These are phyloP conservation scores for Rhododendron ferrugineum DNA, from an alignment of 148 eudicot genomes.

Conservation along the genomic window DNA sequence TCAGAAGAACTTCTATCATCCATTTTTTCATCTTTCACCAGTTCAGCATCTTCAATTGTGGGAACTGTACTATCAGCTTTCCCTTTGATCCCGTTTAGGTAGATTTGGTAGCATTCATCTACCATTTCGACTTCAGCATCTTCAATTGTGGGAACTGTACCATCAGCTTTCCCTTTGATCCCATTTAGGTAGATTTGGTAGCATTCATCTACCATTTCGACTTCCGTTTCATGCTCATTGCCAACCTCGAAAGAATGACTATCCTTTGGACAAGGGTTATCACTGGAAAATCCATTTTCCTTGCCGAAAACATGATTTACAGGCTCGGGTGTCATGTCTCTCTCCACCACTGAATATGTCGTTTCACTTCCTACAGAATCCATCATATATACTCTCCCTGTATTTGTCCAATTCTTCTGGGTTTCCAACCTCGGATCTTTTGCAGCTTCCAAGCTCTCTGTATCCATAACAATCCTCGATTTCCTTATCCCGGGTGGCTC, in stretches of 20 bases:
- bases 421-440: background rate
- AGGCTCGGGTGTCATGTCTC: background rate
- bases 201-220: constrained; percentile 3
- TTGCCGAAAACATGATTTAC: background rate
- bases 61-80: background rate
- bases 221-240: background rate
- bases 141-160: background rate
- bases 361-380: background rate
- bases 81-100: background rate
- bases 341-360: background rate
- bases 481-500: background rate
- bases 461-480: background rate
- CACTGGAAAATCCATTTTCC: background rate
- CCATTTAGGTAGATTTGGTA: background rate
- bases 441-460: background rate
- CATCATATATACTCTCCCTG: background rate
- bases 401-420: too few relatives aligned
- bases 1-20: constrained; percentile 16
- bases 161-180: background rate
- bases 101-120: constrained; percentile 3
- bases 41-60: background rate
- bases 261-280: background rate
- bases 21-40: constrained; percentile 11
- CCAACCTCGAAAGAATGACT: background rate
- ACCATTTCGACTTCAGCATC: constrained; percentile 1